These are phyloP conservation scores for Nymphaea thermarum DNA, from an alignment of 164 flowering plant genomes.

Conservation along the genomic window DNA sequence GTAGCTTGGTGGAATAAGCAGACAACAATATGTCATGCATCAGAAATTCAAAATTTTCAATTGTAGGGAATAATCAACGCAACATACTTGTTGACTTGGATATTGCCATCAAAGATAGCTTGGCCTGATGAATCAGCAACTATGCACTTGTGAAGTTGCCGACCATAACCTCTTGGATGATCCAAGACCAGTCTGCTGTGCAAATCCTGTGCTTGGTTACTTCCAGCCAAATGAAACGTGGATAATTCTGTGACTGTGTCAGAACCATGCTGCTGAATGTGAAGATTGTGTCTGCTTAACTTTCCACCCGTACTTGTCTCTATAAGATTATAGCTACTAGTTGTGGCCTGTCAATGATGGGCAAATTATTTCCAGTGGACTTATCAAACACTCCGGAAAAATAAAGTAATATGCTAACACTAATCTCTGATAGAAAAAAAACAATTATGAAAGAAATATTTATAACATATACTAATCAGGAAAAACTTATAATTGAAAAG, in stretches of 20 bases:
- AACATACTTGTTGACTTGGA: constrained; percentile 74
- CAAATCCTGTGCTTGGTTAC: constrained; percentile 73
- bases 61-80: too few relatives aligned
- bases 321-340: constrained; percentile 54
- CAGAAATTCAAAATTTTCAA: too few relatives aligned
- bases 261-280: constrained; percentile 73
- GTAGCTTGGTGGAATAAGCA: too few relatives aligned
- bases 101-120: constrained; percentile 86
- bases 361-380: too few relatives aligned
- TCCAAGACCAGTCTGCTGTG: constrained; percentile 75
- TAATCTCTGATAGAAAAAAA: too few relatives aligned
- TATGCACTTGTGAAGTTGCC: constrained; percentile 91
- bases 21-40: too few relatives aligned
- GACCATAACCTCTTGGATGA: constrained; percentile 67
- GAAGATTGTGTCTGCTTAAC: constrained; percentile 81
- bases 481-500: too few relatives aligned
- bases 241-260: constrained; percentile 70
- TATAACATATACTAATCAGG: too few relatives aligned
- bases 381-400: too few relatives aligned
- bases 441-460: too few relatives aligned
- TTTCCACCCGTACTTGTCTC: constrained; percentile 85
- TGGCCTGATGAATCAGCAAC: constrained; percentile 72
- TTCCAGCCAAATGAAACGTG: constrained; percentile 49
- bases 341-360: constrained; percentile 33
- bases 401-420: too few relatives aligned